These are phyloP conservation scores for Prototheca cutis DNA, from an alignment of 163 green algal genomes.

Conservation along the genomic window DNA sequence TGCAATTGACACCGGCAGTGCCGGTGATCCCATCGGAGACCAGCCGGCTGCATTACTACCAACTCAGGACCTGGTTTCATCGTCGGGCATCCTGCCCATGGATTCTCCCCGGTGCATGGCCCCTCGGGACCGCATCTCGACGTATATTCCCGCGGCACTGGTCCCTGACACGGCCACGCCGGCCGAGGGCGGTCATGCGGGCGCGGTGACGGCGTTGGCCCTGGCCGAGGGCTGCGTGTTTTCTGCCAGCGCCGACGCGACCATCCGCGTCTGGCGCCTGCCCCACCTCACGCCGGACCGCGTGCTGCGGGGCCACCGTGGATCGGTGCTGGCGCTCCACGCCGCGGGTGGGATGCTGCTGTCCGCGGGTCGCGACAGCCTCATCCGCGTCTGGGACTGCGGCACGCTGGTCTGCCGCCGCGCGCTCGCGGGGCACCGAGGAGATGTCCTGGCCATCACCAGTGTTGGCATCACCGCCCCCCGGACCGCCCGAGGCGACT, in stretches of 20 bases:
- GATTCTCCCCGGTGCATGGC: conserved; percentile 7
- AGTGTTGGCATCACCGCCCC: not conserved
- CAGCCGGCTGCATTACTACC: too few relatives aligned
- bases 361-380: conserved; percentile 68
- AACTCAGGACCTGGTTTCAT: too few relatives aligned
- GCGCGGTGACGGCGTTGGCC: conserved; percentile 55
- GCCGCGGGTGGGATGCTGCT: conserved; percentile 54
- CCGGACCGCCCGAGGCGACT: not conserved
- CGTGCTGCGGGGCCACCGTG: conserved; percentile 74
- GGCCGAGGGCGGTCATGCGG: not conserved
- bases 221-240: conserved; percentile 24
- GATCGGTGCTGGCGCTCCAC: conserved; percentile 67
- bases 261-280: conserved; percentile 67
- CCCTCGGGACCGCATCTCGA: not conserved
- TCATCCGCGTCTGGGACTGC: conserved; percentile 75
- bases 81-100: not conserved
- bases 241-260: conserved; percentile 49
- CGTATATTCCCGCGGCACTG: not conserved
- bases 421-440: conserved; percentile 70
- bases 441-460: conserved; percentile 63
- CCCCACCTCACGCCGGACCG: conserved; percentile 43
- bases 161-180: not conserved
- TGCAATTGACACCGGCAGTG: too few relatives aligned
- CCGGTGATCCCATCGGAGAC: too few relatives aligned
- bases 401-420: conserved; percentile 71